Percentiles rank a stretch among this genome's conserved stretches.
phyloP scores from a whole-genome alignment of 2,329 filamentous ascomycete species.

The Pseudocercospora cruenta region DNA sequence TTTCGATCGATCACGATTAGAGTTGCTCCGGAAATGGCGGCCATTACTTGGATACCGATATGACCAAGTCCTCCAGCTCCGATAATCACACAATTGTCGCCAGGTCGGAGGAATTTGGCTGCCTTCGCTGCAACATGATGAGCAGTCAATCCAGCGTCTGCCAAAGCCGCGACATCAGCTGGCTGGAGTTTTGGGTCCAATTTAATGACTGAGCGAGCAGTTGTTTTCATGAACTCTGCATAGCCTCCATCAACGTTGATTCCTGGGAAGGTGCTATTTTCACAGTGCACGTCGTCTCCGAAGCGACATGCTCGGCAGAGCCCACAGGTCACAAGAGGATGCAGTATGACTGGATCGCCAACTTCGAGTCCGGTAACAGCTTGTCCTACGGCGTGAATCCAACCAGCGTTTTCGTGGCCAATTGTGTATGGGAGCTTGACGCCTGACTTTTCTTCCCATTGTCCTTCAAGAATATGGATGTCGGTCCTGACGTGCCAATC shows the following conservation, averaged over 20 bases:
- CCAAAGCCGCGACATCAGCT: conserved; percentile 32
- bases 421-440: conserved; percentile 34
- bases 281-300: conserved; percentile 35
- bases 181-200: conserved; percentile 32
- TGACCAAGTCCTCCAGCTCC: conserved; percentile 32
- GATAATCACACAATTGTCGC: conserved; percentile 32
- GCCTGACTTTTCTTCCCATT: conserved; percentile 31
- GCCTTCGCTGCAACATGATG: conserved; percentile 33
- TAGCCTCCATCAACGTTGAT: conserved; percentile 34
- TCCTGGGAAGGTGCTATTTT: conserved; percentile 30
- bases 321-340: conserved; percentile 33
- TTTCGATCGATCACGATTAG: conserved; percentile 33
- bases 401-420: conserved; percentile 34
- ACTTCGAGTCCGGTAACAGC: conserved; percentile 26
- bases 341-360: conserved; percentile 33
- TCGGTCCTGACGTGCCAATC: conserved; percentile 25
- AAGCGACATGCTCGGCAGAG: conserved; percentile 33
- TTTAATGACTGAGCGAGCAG: conserved; percentile 34
- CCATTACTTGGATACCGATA: conserved; percentile 34
- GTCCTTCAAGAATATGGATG: conserved; percentile 33
- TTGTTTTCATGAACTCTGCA: conserved; percentile 33
- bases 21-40: conserved; percentile 32
- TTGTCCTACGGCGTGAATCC: conserved; percentile 30
- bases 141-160: conserved; percentile 33
- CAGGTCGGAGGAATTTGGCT: conserved; percentile 29